Evolutionary conservation across 331 rosid species (phyloP).

Genomic region (Cydonia oblonga): DNA sequence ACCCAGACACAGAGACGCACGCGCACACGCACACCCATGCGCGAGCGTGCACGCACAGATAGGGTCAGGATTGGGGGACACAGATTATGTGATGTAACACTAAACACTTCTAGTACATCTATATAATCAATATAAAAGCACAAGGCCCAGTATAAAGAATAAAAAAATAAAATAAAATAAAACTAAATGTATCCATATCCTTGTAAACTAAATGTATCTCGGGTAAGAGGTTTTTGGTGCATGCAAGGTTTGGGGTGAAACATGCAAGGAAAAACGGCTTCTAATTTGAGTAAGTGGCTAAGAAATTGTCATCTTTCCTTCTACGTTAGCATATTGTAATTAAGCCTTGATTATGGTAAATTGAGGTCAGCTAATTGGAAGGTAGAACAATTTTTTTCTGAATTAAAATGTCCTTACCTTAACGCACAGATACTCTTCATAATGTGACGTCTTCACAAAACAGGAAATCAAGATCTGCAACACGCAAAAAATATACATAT

Average conservation of each 20-base stretch:
- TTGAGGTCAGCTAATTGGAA: not conserved
- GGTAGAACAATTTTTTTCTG: not conserved
- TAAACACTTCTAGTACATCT: too few relatives aligned
- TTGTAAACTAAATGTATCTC: not conserved
- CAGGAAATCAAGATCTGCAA: slow-evolving; percentile 80
- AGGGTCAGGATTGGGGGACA: too few relatives aligned
- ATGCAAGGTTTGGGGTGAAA: not conserved
- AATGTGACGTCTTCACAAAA: slow-evolving; percentile 88
- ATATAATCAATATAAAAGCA: too few relatives aligned
- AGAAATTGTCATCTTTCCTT: not conserved
- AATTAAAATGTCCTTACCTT: slow-evolving; percentile 49
- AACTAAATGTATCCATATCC: not conserved
- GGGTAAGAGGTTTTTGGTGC: not conserved
- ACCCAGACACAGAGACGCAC: too few relatives aligned
- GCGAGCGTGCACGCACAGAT: too few relatives aligned
- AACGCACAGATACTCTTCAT: slow-evolving; percentile 82
- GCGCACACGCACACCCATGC: too few relatives aligned
- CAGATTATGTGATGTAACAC: too few relatives aligned
- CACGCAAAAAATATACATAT: not conserved
- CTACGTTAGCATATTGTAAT: not conserved
- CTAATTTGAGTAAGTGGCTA: not conserved
- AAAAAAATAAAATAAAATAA: not conserved
- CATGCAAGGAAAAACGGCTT: not conserved
- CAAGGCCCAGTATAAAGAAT: not conserved
- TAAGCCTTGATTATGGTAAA: not conserved